phyloP scores from a whole-genome alignment of 495 filamentous ascomycete species.

The Penicillium pulvis region DNA sequence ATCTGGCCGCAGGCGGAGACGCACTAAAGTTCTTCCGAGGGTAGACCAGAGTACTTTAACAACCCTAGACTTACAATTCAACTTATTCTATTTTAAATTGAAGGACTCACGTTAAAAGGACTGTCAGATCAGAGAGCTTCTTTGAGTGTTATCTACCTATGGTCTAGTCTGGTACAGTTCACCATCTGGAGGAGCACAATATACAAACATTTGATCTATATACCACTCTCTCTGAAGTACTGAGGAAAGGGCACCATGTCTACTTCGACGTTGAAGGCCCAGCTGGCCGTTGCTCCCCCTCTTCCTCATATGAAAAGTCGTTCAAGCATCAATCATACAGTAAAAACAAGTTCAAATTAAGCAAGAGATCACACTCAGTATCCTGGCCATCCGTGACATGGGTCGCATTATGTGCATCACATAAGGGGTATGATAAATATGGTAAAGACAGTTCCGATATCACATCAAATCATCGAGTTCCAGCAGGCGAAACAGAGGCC shows the following conservation, averaged over 20 bases:
- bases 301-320: not conserved
- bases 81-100: not conserved
- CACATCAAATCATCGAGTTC: conserved; percentile 32
- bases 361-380: conserved; percentile 18
- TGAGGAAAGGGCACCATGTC: not conserved
- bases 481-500: conserved; percentile 3
- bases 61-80: not conserved
- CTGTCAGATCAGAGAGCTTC: not conserved
- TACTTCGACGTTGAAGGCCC: not conserved
- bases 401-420: conserved; percentile 32
- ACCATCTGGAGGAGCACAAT: not conserved
- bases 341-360: conserved; percentile 18
- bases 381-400: conserved; percentile 25
- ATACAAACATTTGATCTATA: conserved; percentile 2
- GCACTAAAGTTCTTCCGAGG: conserved; percentile 43
- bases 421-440: conserved; percentile 34
- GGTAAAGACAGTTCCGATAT: conserved; percentile 25
- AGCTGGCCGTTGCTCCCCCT: not conserved
- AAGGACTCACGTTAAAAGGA: not conserved
- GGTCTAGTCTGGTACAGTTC: not conserved
- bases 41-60: not conserved
- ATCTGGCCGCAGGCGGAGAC: conserved; percentile 42
- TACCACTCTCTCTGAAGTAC: not conserved
- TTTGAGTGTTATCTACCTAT: not conserved
- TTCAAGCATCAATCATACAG: conserved; percentile 6